Evolutionary conservation across 2,329 filamentous ascomycete species (phyloP).

Genomic region (Aureobasidium sp.): DNA sequence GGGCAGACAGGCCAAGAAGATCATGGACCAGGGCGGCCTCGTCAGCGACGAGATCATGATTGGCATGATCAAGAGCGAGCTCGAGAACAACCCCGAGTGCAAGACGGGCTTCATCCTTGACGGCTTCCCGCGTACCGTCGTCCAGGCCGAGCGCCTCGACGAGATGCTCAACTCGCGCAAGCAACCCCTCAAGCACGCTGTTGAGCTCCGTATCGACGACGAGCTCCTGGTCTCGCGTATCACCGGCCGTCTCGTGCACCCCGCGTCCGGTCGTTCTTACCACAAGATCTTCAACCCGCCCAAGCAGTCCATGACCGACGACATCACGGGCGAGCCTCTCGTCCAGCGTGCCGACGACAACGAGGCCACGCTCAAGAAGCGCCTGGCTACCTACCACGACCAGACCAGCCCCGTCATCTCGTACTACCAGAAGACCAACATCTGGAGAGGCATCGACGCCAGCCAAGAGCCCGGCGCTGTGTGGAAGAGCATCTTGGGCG

Average conservation of each 20-base stretch:
- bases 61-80: constrained; percentile 98
- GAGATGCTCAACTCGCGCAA: constrained; percentile 73
- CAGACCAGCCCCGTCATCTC: constrained; percentile 89
- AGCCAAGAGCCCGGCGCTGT: constrained; percentile 93
- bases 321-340: constrained; percentile 91
- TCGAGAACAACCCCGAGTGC: constrained; percentile 91
- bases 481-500: constrained; percentile 83
- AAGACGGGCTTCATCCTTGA: constrained; percentile 98
- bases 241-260: constrained; percentile 91
- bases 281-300: constrained; percentile 99
- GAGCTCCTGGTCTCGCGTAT: constrained; percentile 88
- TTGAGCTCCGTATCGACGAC: constrained; percentile 97
- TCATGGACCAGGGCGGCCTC: constrained; percentile 96
- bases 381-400: constrained; percentile 83
- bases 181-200: constrained; percentile 84
- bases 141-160: constrained; percentile 91
- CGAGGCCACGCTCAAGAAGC: constrained; percentile 90
- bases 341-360: constrained; percentile 97
- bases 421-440: constrained; percentile 96
- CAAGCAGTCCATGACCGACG: constrained; percentile 88
- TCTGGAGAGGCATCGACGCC: constrained; percentile 93
- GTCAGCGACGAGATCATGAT: constrained; percentile 99
- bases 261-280: constrained; percentile 91
- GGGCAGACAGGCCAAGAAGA: constrained; percentile 97
- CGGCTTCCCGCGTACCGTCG: constrained; percentile 93